These are phyloP conservation scores for Coemansia javaensis DNA, from an alignment of 192 early-diverging fungal species.

Conservation along the genomic window DNA sequence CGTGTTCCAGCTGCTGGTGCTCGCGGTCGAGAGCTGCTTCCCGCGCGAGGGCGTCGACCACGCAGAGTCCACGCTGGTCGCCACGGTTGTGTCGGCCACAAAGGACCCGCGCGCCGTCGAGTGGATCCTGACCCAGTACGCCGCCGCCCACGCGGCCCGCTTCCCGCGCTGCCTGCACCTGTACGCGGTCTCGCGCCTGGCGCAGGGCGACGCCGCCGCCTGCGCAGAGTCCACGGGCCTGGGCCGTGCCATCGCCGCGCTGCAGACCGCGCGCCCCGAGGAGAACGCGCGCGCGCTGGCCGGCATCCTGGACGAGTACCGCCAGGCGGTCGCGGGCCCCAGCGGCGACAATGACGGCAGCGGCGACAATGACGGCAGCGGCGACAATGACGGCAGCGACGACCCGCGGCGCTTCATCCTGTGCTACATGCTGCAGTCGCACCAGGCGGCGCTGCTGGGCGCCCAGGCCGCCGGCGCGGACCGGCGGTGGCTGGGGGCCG, in stretches of 20 bases:
- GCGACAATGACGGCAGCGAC: neutral
- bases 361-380: constrained; percentile 10
- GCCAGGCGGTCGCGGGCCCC: constrained; percentile 3
- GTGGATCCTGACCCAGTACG: constrained; percentile 43
- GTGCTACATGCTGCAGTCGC: constrained; percentile 31
- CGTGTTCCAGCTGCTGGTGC: constrained; percentile 30
- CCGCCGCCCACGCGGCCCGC: constrained; percentile 7
- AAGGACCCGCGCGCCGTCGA: constrained; percentile 28
- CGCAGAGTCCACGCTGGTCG: constrained; percentile 21
- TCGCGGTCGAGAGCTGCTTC: constrained; percentile 23
- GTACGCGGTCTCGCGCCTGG: constrained; percentile 15
- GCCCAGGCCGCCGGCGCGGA: neutral
- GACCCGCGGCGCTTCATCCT: constrained; percentile 36
- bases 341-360: neutral
- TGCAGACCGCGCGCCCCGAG: constrained; percentile 10
- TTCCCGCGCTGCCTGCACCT: constrained; percentile 33
- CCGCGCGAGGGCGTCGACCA: constrained; percentile 2
- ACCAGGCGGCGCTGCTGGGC: neutral
- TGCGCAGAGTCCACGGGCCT: constrained; percentile 11
- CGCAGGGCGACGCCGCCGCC: constrained; percentile 1
- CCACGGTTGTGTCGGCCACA: constrained; percentile 7
- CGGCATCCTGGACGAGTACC: constrained; percentile 17
- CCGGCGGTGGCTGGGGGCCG: constrained; percentile 16
- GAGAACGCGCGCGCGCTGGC: constrained; percentile 14
- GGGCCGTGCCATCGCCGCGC: constrained; percentile 18